These are phyloP conservation scores for Chaetomium strumarium DNA, from an alignment of 2,329 filamentous ascomycete genomes.

Conservation along the genomic window DNA sequence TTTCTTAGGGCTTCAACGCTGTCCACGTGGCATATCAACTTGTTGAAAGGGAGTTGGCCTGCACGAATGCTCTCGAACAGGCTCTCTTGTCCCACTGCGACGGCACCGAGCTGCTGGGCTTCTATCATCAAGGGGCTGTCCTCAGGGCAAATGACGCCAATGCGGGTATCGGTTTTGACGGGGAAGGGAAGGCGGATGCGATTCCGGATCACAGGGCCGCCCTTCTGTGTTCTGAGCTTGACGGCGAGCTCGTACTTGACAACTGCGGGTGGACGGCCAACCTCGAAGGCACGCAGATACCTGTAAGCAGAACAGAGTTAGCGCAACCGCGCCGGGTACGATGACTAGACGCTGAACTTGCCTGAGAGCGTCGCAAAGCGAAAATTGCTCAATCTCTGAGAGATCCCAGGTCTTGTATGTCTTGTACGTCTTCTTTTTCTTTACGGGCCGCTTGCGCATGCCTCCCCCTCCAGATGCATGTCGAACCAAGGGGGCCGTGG, in stretches of 20 bases:
- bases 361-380: constrained; percentile 91
- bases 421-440: constrained; percentile 59
- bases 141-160: constrained; percentile 88
- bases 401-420: constrained; percentile 61
- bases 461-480: constrained; percentile 35
- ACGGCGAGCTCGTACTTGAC: constrained; percentile 87
- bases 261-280: constrained; percentile 66
- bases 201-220: constrained; percentile 80
- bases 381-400: constrained; percentile 63
- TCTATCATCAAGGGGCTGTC: constrained; percentile 67
- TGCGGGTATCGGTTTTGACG: constrained; percentile 79
- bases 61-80: constrained; percentile 72
- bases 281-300: constrained; percentile 87
- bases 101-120: constrained; percentile 72
- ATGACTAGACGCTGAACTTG: constrained; percentile 30
- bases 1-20: constrained; percentile 75
- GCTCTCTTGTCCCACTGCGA: constrained; percentile 76
- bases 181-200: constrained; percentile 83
- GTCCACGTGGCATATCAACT: constrained; percentile 77
- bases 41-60: constrained; percentile 80
- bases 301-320: constrained; percentile 40
- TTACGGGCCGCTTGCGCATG: constrained; percentile 46
- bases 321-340: neutral
- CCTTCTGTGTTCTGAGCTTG: constrained; percentile 75
- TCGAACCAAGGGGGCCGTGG: constrained; percentile 37